These are phyloP conservation scores for Garcia nutans DNA, from an alignment of 345 rosid species.

Conservation along the genomic window DNA sequence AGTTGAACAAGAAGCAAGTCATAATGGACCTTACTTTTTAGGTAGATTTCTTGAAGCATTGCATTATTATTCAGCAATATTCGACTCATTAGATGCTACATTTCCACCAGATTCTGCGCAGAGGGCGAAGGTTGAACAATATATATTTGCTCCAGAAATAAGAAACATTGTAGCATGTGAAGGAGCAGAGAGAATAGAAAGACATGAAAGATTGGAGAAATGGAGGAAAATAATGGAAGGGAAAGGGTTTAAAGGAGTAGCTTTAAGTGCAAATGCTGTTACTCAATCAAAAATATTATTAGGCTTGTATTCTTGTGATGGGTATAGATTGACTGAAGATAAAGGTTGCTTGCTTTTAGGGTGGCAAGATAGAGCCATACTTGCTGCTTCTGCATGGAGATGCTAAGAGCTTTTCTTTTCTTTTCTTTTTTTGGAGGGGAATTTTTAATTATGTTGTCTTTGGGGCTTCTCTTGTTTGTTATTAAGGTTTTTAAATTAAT, in stretches of 20 bases:
- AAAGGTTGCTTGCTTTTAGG: constrained; percentile 71
- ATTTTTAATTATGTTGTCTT: neutral
- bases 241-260: constrained; percentile 56
- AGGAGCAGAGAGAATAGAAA: constrained; percentile 52
- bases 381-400: constrained; percentile 69
- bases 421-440: neutral
- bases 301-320: constrained; percentile 59
- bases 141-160: constrained; percentile 61
- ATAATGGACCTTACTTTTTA: constrained; percentile 58
- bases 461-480: constrained; percentile 1
- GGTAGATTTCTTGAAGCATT: constrained; percentile 69
- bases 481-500: neutral
- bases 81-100: constrained; percentile 61
- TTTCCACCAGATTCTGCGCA: constrained; percentile 57
- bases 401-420: constrained; percentile 32
- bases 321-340: constrained; percentile 68
- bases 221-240: constrained; percentile 70
- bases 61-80: constrained; percentile 63
- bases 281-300: constrained; percentile 61
- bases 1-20: constrained; percentile 71
- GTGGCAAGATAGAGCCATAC: constrained; percentile 60
- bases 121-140: constrained; percentile 64
- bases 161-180: constrained; percentile 61
- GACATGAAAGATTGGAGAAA: constrained; percentile 67
- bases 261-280: constrained; percentile 61